Evolutionary conservation across 1,284 basidiomycete genomes (phyloP).

Genomic region (Pascua guehoae): DNA sequence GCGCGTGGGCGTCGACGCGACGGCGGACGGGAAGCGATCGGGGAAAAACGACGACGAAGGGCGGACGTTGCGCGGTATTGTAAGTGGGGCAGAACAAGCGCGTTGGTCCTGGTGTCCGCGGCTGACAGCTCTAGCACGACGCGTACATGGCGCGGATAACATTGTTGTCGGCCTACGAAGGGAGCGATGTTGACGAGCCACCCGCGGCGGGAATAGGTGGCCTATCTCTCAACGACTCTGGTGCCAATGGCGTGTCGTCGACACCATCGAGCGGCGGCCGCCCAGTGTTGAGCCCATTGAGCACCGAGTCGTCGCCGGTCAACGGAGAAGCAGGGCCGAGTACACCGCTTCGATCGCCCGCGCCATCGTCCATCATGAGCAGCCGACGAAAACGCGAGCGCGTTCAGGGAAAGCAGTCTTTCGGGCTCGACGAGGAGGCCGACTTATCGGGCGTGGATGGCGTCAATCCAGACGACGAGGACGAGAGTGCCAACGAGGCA

Average conservation of each 20-base stretch:
- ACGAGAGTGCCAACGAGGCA: slow-evolving; percentile 2
- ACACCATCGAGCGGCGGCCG: not conserved
- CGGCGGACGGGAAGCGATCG: slow-evolving; percentile 11
- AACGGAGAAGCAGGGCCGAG: slow-evolving; percentile 12
- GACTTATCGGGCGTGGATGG: slow-evolving; percentile 29
- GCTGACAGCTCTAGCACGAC: slow-evolving; percentile 36
- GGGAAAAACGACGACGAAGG: slow-evolving; percentile 47
- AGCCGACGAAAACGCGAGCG: slow-evolving; percentile 1
- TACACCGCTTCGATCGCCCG: slow-evolving; percentile 8
- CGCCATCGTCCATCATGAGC: not conserved
- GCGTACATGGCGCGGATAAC: slow-evolving; percentile 47
- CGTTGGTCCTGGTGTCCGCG: too few species aligned
- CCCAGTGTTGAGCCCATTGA: not conserved
- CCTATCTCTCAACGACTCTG: slow-evolving; percentile 2
- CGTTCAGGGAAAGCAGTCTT: slow-evolving; percentile 16
- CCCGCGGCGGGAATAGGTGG: not conserved
- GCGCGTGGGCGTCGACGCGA: slow-evolving; percentile 40
- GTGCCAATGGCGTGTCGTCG: not conserved
- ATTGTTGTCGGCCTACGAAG: slow-evolving; percentile 37
- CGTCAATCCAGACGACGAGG: slow-evolving; percentile 10
- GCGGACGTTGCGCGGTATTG: slow-evolving; percentile 47
- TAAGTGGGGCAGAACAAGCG: slow-evolving; percentile 23
- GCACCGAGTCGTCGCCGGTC: slow-evolving; percentile 1
- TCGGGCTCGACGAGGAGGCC: slow-evolving; percentile 33
- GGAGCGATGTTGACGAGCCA: slow-evolving; percentile 6